Evolutionary conservation across 441 rosid genomes (phyloP).

Genomic region (Populus trichocarpa): DNA sequence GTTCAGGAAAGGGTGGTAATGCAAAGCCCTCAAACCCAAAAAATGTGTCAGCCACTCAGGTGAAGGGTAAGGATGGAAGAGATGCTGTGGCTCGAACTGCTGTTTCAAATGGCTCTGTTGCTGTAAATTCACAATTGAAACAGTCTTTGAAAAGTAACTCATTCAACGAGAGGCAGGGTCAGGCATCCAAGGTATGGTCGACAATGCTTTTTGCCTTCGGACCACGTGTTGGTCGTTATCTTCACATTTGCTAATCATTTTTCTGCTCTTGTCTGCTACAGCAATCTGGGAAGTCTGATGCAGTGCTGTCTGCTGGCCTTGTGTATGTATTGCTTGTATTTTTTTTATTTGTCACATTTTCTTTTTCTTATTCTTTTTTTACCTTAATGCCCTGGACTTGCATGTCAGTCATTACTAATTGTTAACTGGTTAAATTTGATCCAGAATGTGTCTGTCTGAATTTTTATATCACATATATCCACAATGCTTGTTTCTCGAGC

Average conservation of each 20-base stretch:
- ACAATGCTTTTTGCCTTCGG: neutral
- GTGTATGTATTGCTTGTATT: constrained; percentile 41
- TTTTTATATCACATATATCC: constrained; percentile 1
- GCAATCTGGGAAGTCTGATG: constrained; percentile 57
- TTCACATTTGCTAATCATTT: constrained; percentile 26
- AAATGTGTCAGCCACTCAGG: constrained; percentile 39
- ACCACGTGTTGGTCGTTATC: neutral
- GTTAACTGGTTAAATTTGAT: neutral
- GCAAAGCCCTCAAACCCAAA: constrained; percentile 44
- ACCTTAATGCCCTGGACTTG: neutral
- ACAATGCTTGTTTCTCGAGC: constrained; percentile 5
- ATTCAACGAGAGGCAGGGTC: constrained; percentile 45
- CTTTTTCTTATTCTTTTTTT: no score
- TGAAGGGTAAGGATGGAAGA: constrained; percentile 46
- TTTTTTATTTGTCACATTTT: neutral
- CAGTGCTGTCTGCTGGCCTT: constrained; percentile 38
- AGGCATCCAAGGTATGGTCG: constrained; percentile 46
- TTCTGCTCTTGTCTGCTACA: constrained; percentile 34
- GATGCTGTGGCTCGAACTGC: constrained; percentile 29
- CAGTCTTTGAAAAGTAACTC: constrained; percentile 50
- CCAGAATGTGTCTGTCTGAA: neutral
- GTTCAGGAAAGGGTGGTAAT: constrained; percentile 42
- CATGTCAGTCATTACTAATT: neutral
- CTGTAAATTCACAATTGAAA: constrained; percentile 35
- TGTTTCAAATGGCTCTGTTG: constrained; percentile 50